A percentile compares a stretch with the other conserved stretches of the same genome.
These are phyloP conservation scores for Casaregolazyma suthepensis DNA, from an alignment of 1,139 yeast species.

Conservation along the genomic window DNA sequence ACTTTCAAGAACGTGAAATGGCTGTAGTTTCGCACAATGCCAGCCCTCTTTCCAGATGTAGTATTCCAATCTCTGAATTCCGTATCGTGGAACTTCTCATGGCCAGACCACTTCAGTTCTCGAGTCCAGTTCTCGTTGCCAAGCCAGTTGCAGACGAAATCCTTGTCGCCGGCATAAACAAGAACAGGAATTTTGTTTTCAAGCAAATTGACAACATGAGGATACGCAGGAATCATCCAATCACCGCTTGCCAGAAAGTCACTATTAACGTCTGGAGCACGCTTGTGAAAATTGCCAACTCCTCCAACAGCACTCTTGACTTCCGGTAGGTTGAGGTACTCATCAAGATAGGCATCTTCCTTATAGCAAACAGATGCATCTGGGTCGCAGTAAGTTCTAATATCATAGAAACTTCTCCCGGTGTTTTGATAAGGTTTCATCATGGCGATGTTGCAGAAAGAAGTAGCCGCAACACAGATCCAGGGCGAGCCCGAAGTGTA, in stretches of 20 bases:
- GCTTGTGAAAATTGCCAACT: slow-evolving; percentile 51
- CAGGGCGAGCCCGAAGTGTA: slow-evolving; percentile 48
- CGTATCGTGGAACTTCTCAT: slow-evolving; percentile 30
- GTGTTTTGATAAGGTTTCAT: slow-evolving; percentile 50
- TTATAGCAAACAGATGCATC: slow-evolving; percentile 53
- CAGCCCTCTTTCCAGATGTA: slow-evolving; percentile 41
- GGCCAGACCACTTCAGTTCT: slow-evolving; percentile 42
- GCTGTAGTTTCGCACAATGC: slow-evolving; percentile 51
- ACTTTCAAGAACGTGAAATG: slow-evolving; percentile 59
- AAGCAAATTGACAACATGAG: slow-evolving; percentile 51
- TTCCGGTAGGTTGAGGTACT: slow-evolving; percentile 52
- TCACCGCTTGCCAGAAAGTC: slow-evolving; percentile 58
- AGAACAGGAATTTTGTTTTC: slow-evolving; percentile 65
- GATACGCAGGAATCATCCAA: slow-evolving; percentile 59
- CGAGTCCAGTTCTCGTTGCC: slow-evolving; percentile 57
- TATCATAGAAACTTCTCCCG: slow-evolving; percentile 64
- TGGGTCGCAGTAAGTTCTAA: slow-evolving; percentile 53
- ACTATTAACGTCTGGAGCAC: slow-evolving; percentile 51
- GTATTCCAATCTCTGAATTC: slow-evolving; percentile 34
- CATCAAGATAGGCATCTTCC: slow-evolving; percentile 48
- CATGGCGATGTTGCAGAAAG: slow-evolving; percentile 64
- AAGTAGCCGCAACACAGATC: slow-evolving; percentile 54
- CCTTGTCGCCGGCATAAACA: slow-evolving; percentile 85
- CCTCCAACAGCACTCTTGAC: slow-evolving; percentile 60
- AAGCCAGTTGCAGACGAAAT: slow-evolving; percentile 84